These are phyloP conservation scores for Sungouiozyma intestinalis DNA, from an alignment of 805 yeast genomes.

Conservation along the genomic window DNA sequence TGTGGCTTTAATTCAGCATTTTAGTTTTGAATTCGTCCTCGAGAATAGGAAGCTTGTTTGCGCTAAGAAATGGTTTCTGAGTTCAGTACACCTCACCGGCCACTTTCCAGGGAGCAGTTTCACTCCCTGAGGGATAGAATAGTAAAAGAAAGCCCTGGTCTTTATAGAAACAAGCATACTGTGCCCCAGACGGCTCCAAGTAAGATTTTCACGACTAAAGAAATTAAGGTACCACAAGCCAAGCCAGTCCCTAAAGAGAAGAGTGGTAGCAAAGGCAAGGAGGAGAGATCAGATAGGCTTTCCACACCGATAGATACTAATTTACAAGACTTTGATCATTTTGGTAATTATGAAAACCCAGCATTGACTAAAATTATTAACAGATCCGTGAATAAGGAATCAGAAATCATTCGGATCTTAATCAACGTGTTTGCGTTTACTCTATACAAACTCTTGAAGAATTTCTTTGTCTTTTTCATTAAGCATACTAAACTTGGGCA, in stretches of 20 bases:
- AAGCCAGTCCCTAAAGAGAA: background rate
- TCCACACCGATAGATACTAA: background rate
- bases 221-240: background rate
- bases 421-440: slow-evolving; percentile 27
- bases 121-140: slow-evolving; percentile 11
- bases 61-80: background rate
- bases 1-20: too few relatives aligned
- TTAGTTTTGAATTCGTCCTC: background rate
- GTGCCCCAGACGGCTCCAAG: slow-evolving; percentile 3
- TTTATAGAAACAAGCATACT: slow-evolving; percentile 17
- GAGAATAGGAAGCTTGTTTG: background rate
- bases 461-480: slow-evolving; percentile 13
- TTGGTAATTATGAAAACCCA: slow-evolving; percentile 26
- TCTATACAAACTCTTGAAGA: slow-evolving; percentile 20
- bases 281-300: slow-evolving; percentile 2
- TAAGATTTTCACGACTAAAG: background rate
- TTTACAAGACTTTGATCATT: slow-evolving; percentile 1
- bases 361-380: slow-evolving; percentile 21
- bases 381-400: slow-evolving; percentile 34
- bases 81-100: slow-evolving; percentile 15
- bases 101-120: slow-evolving; percentile 16
- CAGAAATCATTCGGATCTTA: slow-evolving; percentile 28
- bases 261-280: background rate
- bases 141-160: slow-evolving; percentile 21
- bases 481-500: slow-evolving; percentile 11